Evolutionary conservation across 176 grass and related monocot species (phyloP), one percentile per base, ranked within the genome.

Genomic region (Themeda triandra): DNA sequence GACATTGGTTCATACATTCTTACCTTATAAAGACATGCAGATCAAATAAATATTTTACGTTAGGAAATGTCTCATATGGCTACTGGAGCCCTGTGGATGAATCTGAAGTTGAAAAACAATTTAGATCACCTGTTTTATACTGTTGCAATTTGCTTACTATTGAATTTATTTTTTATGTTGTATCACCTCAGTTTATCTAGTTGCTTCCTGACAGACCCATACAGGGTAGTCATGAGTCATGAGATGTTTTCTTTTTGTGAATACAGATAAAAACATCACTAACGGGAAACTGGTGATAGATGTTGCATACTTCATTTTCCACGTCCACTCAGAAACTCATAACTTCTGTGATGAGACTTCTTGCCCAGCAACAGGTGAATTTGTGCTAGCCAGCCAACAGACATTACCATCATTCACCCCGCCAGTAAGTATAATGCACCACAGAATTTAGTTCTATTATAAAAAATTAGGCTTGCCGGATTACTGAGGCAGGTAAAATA

Each of bases 231-330:
- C 42, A 54, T 23, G 19, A 59, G 13, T 71, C 4, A 69, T 28
- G 7, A 28, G 29, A 44, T 53, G 18, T 10, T 36, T 82, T 80
- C 5, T 12, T 46, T 69, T 69, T 7, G 79, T 79, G 40, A 32
- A 6, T 77, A 40, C 88, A 98, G 92, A 89, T 79, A 65, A 87
- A 83, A 85, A 13, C 49, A 77, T 95, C 51, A 54, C 69, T 27
- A 62, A 78, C 25, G 92, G 95, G 62, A 90, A 88, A 56, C 77
- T 98, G 75, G 83, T 85, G 40, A 64, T 95, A 80, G 89, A 95
- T 83, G 92, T 98, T 12, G 84, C 54, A 13, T 95, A 95, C 69
- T 95, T 91, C 73, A 65, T 91, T 42, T 80, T 93, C 85, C 85
- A 91, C 31, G 85, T 93, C 78, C 80, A 93, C 27, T 49, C 88